Conservation (phyloP, 257 asterid species). For the Rauvolfia tetraphylla region DNA sequence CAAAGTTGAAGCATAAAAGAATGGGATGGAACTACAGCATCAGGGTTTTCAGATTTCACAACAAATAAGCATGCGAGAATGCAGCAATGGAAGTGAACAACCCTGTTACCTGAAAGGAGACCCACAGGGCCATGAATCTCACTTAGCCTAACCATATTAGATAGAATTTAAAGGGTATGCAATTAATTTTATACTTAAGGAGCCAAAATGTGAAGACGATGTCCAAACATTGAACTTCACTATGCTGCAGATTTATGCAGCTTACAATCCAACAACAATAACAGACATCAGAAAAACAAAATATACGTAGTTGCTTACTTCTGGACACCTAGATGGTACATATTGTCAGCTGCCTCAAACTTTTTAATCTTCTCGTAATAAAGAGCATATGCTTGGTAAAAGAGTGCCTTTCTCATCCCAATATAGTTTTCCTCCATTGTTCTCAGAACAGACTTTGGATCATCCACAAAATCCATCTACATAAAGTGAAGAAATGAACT, state of each 20-base stretch:
- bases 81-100: neutral
- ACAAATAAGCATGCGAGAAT: neutral
- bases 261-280: neutral
- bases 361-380: slow-evolving; percentile 84
- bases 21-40: neutral
- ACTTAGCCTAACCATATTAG: neutral
- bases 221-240: neutral
- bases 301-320: slow-evolving; percentile 51
- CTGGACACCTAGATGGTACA: slow-evolving; percentile 74
- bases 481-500: slow-evolving; percentile 2
- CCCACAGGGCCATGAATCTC: neutral
- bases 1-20: neutral
- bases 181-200: neutral
- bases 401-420: slow-evolving; percentile 70
- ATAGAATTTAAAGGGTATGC: neutral
- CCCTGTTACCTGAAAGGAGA: neutral
- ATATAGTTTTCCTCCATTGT: slow-evolving; percentile 68
- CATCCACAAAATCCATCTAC: slow-evolving; percentile 90
- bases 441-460: slow-evolving; percentile 62
- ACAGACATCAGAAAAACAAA: neutral
- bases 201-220: neutral
- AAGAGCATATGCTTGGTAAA: slow-evolving; percentile 88
- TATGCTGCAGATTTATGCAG: slow-evolving; percentile 2
- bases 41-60: neutral
- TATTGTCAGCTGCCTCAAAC: slow-evolving; percentile 77